phyloP scores from a whole-genome alignment of 1,284 basidiomycete species.

The Ceratobasidium sp. region DNA sequence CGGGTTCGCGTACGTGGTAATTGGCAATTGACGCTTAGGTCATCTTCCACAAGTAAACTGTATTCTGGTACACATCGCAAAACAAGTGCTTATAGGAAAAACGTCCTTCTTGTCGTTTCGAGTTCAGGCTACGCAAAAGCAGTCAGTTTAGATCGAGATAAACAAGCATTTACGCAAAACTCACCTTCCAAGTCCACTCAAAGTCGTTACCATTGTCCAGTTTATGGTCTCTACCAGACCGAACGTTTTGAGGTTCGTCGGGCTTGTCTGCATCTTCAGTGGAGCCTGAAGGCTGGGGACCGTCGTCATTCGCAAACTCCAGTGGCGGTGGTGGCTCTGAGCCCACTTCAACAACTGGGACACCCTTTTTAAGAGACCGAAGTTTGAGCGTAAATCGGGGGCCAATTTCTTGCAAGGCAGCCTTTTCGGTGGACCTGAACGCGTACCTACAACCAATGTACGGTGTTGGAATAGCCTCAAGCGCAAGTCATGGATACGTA shows the following conservation, averaged over 20 bases:
- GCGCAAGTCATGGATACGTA: constrained; percentile 52
- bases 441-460: constrained; percentile 77
- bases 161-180: constrained; percentile 42
- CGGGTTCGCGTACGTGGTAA: background rate
- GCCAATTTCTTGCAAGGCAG: constrained; percentile 96
- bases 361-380: constrained; percentile 86
- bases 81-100: background rate
- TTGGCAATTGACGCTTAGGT: constrained; percentile 23
- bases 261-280: constrained; percentile 50
- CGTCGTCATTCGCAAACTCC: constrained; percentile 68
- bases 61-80: background rate
- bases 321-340: constrained; percentile 68
- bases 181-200: constrained; percentile 85
- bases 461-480: background rate
- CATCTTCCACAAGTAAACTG: background rate
- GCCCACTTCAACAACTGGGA: constrained; percentile 79
- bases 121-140: background rate
- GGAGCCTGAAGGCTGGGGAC: constrained; percentile 52
- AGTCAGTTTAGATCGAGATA: background rate
- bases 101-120: constrained; percentile 19
- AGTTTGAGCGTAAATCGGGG: constrained; percentile 97
- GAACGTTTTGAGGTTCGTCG: constrained; percentile 44
- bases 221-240: constrained; percentile 55
- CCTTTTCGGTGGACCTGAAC: constrained; percentile 90
- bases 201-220: constrained; percentile 68